Evolutionary conservation across 257 asterid species (phyloP).

Genomic region (Mentha longifolia): DNA sequence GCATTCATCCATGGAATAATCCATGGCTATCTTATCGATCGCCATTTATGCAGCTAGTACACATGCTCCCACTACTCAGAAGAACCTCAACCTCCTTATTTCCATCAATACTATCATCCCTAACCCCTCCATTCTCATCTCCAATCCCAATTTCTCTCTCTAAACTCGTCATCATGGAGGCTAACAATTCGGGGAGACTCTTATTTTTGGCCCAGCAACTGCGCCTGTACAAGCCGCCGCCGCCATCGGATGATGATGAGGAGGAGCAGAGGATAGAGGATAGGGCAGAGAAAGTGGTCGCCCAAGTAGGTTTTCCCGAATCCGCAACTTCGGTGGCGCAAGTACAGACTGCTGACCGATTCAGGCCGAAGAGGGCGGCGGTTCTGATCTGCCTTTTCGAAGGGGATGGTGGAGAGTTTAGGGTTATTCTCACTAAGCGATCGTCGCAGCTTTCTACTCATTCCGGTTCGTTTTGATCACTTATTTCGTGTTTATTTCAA

Average conservation of each 20-base stretch:
- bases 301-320: constrained; percentile 82
- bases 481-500: background rate
- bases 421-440: constrained; percentile 91
- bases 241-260: constrained; percentile 51
- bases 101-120: constrained; percentile 37
- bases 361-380: constrained; percentile 87
- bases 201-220: constrained; percentile 71
- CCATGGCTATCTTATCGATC: background rate
- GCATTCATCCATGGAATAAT: constrained; percentile 6
- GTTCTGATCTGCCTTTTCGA: constrained; percentile 87
- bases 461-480: constrained; percentile 61
- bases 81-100: constrained; percentile 42
- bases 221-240: constrained; percentile 74
- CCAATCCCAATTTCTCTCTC: constrained; percentile 36
- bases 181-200: constrained; percentile 45
- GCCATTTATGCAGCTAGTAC: constrained; percentile 35
- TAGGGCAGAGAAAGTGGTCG: constrained; percentile 71
- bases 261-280: constrained; percentile 72
- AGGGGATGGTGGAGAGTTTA: constrained; percentile 75
- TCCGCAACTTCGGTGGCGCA: constrained; percentile 64
- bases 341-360: constrained; percentile 48
- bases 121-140: constrained; percentile 28
- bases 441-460: constrained; percentile 87
- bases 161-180: constrained; percentile 52
- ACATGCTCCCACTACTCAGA: constrained; percentile 58